These are phyloP conservation scores for Pleurotus tuber-regium DNA, from an alignment of 768 basidiomycete species.

Conservation along the genomic window DNA sequence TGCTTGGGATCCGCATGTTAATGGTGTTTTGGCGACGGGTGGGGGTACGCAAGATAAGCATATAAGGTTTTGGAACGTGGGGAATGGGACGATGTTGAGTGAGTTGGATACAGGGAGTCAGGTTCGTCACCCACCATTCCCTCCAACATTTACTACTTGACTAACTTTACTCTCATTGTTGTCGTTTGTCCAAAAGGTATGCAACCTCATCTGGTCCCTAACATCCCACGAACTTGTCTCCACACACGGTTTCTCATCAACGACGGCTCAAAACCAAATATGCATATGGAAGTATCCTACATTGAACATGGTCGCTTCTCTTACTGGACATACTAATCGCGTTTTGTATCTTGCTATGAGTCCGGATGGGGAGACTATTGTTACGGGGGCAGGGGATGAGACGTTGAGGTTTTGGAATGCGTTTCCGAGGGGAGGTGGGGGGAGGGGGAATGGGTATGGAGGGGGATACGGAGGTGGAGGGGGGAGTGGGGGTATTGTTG, in stretches of 20 bases:
- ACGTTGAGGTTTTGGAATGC: conserved; percentile 98
- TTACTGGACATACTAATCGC: conserved; percentile 93
- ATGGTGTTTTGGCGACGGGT: conserved; percentile 88
- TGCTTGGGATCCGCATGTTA: conserved; percentile 96
- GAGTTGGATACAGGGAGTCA: conserved; percentile 96
- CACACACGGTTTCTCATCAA: conserved; percentile 94
- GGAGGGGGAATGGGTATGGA: conserved; percentile 34
- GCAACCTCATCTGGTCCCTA: conserved; percentile 94
- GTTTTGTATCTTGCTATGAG: conserved; percentile 98
- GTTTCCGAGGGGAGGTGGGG: conserved; percentile 62
- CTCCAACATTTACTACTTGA: too few relatives aligned
- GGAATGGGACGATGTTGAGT: conserved; percentile 78
- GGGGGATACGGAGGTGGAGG: background rate
- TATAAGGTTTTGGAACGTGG: conserved; percentile 95
- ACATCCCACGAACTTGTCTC: conserved; percentile 98
- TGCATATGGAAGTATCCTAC: conserved; percentile 95
- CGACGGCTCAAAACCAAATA: conserved; percentile 93
- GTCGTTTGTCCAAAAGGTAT: conserved; percentile 57
- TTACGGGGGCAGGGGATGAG: conserved; percentile 97
- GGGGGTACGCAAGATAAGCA: conserved; percentile 99
- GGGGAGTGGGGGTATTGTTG: background rate
- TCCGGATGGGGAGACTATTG: conserved; percentile 96
- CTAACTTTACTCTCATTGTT: conserved; percentile 10
- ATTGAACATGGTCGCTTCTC: conserved; percentile 89
- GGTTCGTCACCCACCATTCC: conserved; percentile 42